These are phyloP conservation scores for Sphenostylis stenocarpa DNA, from an alignment of 306 rosid genomes.

Conservation along the genomic window DNA sequence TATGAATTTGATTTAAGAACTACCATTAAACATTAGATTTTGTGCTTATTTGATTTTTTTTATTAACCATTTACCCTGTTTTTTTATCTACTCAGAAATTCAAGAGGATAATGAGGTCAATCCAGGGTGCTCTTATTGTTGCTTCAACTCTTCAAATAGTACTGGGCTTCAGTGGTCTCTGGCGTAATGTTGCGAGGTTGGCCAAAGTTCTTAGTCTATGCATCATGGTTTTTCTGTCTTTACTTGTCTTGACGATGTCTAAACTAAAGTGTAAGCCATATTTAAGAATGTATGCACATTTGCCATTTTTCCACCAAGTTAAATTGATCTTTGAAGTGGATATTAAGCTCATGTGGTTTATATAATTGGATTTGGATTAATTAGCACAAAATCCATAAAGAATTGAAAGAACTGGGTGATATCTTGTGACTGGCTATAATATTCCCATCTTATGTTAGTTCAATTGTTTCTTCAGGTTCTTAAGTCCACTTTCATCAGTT, in stretches of 20 bases:
- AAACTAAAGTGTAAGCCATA: neutral
- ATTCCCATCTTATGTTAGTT: constrained; percentile 20
- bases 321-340: constrained; percentile 17
- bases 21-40: neutral
- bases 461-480: constrained; percentile 59
- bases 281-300: constrained; percentile 11
- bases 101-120: constrained; percentile 90
- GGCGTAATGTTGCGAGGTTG: constrained; percentile 97
- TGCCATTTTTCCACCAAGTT: constrained; percentile 19
- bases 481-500: constrained; percentile 90
- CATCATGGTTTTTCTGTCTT: constrained; percentile 4
- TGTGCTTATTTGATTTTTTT: constrained; percentile 15
- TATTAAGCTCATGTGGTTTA: constrained; percentile 5
- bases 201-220: constrained; percentile 32
- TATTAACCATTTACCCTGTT: neutral
- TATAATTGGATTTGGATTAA: constrained; percentile 18
- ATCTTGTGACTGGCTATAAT: constrained; percentile 7
- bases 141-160: constrained; percentile 99
- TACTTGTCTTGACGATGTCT: constrained; percentile 8
- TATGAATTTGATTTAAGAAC: constrained; percentile 10
- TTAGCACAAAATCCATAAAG: neutral
- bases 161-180: constrained; percentile 97
- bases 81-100: constrained; percentile 61
- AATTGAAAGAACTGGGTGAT: constrained; percentile 1
- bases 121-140: constrained; percentile 92